These are phyloP conservation scores for Hypomontagnella submonticulosa DNA, from an alignment of 495 filamentous ascomycete species.

Conservation along the genomic window DNA sequence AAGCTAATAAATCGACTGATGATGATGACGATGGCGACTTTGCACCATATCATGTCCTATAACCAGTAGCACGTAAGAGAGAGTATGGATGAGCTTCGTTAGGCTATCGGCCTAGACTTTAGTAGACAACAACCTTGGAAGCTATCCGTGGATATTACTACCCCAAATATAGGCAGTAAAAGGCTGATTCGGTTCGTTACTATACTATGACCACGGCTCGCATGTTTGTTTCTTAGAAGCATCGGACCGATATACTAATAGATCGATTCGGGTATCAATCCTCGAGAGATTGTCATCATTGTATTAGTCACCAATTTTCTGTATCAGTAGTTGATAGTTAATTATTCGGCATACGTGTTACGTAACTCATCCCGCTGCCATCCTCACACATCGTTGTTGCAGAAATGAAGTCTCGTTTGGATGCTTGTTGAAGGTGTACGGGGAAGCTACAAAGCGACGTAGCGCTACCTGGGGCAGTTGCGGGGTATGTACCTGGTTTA, in stretches of 20 bases:
- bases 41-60: neutral
- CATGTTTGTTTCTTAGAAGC: conserved; percentile 1
- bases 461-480: too few species aligned
- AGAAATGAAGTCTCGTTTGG: too few species aligned
- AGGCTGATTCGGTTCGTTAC: neutral
- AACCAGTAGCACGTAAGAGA: too few species aligned
- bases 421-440: too few species aligned
- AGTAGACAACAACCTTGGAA: too few species aligned
- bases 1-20: conserved; percentile 4
- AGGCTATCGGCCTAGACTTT: neutral
- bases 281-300: conserved; percentile 14
- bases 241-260: conserved; percentile 36
- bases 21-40: conserved; percentile 13
- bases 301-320: neutral
- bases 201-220: neutral
- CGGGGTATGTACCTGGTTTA: too few species aligned
- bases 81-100: too few species aligned
- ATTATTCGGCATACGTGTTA: too few species aligned
- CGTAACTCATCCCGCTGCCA: too few species aligned
- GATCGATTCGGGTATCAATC: conserved; percentile 13
- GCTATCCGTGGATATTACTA: too few species aligned
- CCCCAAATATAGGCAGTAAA: neutral
- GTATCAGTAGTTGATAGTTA: neutral
- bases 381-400: too few species aligned
- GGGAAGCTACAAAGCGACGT: too few species aligned